Conservation (phyloP, 2,329 filamentous ascomycete species). For the Xylariales sp. region DNA sequence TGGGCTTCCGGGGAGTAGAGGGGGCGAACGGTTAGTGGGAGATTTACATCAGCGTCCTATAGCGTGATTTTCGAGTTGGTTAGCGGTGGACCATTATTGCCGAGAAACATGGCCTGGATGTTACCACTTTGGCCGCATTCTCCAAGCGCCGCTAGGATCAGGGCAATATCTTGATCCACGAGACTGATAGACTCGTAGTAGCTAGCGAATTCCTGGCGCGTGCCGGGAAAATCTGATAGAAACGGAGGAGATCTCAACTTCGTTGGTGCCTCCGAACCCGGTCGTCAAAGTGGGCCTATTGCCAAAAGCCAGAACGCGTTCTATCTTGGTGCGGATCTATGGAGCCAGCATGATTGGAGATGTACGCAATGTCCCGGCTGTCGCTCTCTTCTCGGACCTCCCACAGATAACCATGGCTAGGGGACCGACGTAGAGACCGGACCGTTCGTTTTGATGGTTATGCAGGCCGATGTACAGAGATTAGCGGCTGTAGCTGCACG, state of each 20-base stretch:
- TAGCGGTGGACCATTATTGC: constrained; percentile 45
- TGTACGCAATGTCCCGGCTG: neutral
- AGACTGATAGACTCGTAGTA: constrained; percentile 37
- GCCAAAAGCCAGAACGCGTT: constrained; percentile 37
- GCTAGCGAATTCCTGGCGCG: constrained; percentile 35
- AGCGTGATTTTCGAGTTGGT: constrained; percentile 48
- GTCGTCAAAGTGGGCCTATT: constrained; percentile 24
- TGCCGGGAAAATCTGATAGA: constrained; percentile 33
- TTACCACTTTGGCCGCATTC: neutral
- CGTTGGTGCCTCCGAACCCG: constrained; percentile 21
- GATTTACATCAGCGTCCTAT: constrained; percentile 39
- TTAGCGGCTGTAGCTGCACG: constrained; percentile 41
- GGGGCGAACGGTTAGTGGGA: constrained; percentile 37
- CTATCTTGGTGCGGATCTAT: constrained; percentile 41
- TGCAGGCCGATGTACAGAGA: constrained; percentile 45
- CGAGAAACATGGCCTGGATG: constrained; percentile 29
- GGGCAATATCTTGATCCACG: constrained; percentile 35
- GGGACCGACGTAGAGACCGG: neutral
- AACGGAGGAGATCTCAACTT: constrained; percentile 36
- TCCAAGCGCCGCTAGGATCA: constrained; percentile 30
- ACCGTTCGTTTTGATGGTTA: constrained; percentile 31
- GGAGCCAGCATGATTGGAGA: constrained; percentile 23
- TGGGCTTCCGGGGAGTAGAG: constrained; percentile 23
- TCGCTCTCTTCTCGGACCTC: neutral
- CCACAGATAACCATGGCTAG: neutral